These are phyloP conservation scores for Pleurotus sapidus DNA, from an alignment of 768 basidiomycete species.

Conservation along the genomic window DNA sequence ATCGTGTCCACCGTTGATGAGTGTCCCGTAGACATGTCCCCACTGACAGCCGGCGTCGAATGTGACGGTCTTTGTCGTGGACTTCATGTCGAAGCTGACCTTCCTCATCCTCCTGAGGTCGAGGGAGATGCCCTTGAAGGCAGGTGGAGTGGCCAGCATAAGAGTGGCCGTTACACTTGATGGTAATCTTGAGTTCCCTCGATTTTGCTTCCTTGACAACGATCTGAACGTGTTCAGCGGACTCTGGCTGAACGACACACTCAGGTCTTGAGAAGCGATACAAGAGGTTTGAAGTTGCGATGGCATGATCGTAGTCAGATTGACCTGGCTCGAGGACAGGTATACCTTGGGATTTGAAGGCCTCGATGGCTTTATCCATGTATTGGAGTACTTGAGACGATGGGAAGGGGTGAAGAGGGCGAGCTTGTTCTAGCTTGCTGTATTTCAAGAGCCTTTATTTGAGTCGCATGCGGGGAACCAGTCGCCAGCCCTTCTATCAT, in stretches of 20 bases:
- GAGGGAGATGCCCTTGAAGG: constrained; percentile 13
- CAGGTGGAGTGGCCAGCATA: constrained; percentile 15
- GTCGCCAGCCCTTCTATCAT: no score
- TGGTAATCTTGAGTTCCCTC: constrained; percentile 11
- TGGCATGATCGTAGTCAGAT: constrained; percentile 11
- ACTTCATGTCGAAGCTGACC: constrained; percentile 9
- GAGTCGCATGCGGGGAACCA: no score
- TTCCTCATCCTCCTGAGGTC: constrained; percentile 12
- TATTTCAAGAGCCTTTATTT: no score
- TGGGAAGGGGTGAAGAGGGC: no score
- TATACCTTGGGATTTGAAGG: constrained; percentile 8
- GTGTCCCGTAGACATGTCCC: constrained; percentile 13
- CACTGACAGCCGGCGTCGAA: constrained; percentile 14
- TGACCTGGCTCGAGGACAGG: constrained; percentile 11
- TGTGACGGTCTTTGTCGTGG: constrained; percentile 9
- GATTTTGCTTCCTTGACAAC: constrained; percentile 10
- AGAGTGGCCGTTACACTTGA: constrained; percentile 14
- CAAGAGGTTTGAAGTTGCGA: constrained; percentile 14
- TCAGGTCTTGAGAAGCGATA: constrained; percentile 13
- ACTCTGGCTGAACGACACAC: constrained; percentile 13
- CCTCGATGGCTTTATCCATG: no score
- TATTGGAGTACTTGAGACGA: no score
- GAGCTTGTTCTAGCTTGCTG: no score
- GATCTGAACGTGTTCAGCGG: constrained; percentile 9
- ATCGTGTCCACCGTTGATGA: constrained; percentile 13